A percentile compares a stretch with the other conserved stretches of the same genome.
Evolutionary conservation across 148 eudicot genomes (phyloP).

Genomic region (Mesembryanthemum crystallinum): DNA sequence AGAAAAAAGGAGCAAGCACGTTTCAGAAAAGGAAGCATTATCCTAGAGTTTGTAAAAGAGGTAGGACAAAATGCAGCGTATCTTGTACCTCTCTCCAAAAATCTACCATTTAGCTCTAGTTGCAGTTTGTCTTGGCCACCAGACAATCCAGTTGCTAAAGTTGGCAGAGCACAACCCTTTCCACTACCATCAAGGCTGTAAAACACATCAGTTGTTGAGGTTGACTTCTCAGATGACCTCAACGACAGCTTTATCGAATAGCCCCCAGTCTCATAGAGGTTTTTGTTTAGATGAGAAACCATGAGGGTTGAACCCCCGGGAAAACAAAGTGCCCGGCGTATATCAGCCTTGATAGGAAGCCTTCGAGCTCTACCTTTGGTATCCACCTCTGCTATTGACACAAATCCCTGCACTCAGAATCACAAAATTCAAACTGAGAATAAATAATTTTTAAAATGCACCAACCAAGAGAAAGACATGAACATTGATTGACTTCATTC

Average conservation of each 20-base stretch:
- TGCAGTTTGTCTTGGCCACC: constrained; percentile 29
- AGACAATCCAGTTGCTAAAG: constrained; percentile 24
- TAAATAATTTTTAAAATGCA: neutral
- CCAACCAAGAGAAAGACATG: neutral
- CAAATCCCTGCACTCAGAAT: constrained; percentile 59
- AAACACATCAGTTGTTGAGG: constrained; percentile 26
- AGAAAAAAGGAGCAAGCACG: neutral
- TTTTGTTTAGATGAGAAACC: constrained; percentile 57
- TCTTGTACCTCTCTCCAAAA: neutral
- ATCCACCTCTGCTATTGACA: constrained; percentile 67
- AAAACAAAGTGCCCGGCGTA: constrained; percentile 79
- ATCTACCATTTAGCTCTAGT: constrained; percentile 33
- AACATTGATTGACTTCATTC: neutral
- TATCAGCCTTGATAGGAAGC: constrained; percentile 71
- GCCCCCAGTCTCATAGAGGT: constrained; percentile 24
- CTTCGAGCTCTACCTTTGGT: constrained; percentile 68
- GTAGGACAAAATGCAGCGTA: neutral
- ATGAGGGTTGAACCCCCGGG: constrained; percentile 90
- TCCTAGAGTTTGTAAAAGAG: neutral
- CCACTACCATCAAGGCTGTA: constrained; percentile 29
- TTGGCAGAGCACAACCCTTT: constrained; percentile 22
- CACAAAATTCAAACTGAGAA: constrained; percentile 13
- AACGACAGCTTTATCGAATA: constrained; percentile 26
- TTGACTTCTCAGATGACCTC: constrained; percentile 29
- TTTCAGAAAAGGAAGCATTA: neutral